A percentile compares a stretch with the other conserved stretches of the same genome.
phyloP scores from a whole-genome alignment of 441 rosid species.

The Raphanus hybrid region DNA sequence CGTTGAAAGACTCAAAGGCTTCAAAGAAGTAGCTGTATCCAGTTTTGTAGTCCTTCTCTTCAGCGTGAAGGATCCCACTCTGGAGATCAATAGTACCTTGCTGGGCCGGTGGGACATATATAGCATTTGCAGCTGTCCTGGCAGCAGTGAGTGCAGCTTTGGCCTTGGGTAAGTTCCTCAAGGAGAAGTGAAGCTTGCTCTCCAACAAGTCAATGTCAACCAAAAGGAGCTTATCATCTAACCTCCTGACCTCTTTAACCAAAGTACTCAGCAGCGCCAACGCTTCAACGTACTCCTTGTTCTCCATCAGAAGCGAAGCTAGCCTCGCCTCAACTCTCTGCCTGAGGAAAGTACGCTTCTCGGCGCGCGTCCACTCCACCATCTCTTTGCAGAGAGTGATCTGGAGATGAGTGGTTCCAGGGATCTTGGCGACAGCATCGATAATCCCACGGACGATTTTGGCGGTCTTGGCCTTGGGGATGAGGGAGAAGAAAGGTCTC shows the following conservation, averaged over 20 bases:
- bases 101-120: conserved; percentile 90
- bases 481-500: conserved; percentile 84
- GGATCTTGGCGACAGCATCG: conserved; percentile 89
- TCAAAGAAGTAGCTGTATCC: conserved; percentile 93
- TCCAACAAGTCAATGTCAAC: conserved; percentile 90
- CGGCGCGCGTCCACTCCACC: conserved; percentile 91
- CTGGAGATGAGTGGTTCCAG: conserved; percentile 85
- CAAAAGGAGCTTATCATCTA: conserved; percentile 91
- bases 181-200: conserved; percentile 91
- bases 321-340: conserved; percentile 94
- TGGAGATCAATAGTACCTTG: conserved; percentile 94
- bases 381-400: conserved; percentile 88
- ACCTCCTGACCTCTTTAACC: conserved; percentile 89
- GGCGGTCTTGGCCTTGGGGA: conserved; percentile 97
- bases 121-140: conserved; percentile 94
- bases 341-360: conserved; percentile 92
- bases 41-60: conserved; percentile 97
- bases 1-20: conserved; percentile 90
- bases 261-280: conserved; percentile 66
- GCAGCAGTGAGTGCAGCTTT: conserved; percentile 99
- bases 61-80: conserved; percentile 97
- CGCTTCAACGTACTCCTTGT: conserved; percentile 79
- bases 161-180: conserved; percentile 89
- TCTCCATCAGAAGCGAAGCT: conserved; percentile 91
- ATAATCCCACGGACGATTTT: conserved; percentile 83